Conservation (phyloP, 148 eudicot species). For the Diospyros lotus region DNA sequence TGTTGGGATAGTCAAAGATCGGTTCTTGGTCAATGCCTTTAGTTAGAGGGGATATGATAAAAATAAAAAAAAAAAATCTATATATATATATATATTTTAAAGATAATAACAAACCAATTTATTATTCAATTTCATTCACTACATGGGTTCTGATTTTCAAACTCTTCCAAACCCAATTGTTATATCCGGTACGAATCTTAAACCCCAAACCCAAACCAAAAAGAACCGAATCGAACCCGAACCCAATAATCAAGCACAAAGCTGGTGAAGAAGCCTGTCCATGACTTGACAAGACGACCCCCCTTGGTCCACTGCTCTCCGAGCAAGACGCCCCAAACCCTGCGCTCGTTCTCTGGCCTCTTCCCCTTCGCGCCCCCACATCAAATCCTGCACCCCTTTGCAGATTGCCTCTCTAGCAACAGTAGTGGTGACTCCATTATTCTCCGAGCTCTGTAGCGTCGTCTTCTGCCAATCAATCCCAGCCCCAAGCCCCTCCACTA, state of each 20-base stretch:
- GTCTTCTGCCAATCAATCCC: conserved; percentile 9
- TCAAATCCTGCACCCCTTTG: conserved; percentile 27
- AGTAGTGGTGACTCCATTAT: not conserved
- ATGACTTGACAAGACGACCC: conserved; percentile 24
- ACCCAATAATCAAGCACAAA: not conserved
- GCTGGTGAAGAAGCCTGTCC: conserved; percentile 13
- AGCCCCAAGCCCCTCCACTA: conserved; percentile 21
- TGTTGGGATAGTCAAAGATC: no score
- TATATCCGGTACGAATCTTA: no score
- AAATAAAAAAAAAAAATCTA: no score
- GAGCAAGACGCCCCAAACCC: conserved; percentile 16
- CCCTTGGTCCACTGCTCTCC: conserved; percentile 16
- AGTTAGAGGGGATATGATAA: no score
- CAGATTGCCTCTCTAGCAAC: conserved; percentile 11
- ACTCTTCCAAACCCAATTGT: no score
- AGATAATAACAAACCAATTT: no score
- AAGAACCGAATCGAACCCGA: no score
- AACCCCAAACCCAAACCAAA: no score
- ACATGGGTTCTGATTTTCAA: no score
- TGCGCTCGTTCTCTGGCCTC: conserved; percentile 19
- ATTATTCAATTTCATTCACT: no score
- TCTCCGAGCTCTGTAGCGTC: not conserved
- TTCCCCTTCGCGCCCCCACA: conserved; percentile 24
- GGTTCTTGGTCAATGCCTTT: no score
- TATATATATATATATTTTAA: no score